Base-by-base conservation (phyloP, 768 basidiomycete species). In the Lactarius tabidus region DNA sequence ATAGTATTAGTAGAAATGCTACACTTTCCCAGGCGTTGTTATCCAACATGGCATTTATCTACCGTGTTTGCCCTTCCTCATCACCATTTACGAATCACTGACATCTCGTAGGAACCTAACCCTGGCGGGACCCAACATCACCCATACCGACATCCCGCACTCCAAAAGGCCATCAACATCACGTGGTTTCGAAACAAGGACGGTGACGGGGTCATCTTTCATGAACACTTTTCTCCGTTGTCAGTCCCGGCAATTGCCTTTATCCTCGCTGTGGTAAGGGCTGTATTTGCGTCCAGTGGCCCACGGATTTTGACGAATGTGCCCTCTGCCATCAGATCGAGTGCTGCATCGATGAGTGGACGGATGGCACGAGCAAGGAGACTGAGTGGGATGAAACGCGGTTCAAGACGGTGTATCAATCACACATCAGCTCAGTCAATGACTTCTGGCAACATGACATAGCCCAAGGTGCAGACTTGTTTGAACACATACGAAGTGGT, bases 311-410 rank as follows among this genome's bases (percentile, higher is more conserved):
- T 60, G 38, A 60, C 10, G 18, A 2, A 6, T 28, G 10, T 29
- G 14, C 10, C 33, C 33, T 14, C 23, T 9, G 1, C 59, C 45
- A 54, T 35, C 41, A 59, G 63, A 43, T 64, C n/a, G 52, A 64
- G 52, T 64, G 58, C 53, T 59, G 63, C 41, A 64, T 65, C 8
- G 41, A 52, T 23, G 64, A 65, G 35, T 65, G 64, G 64, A 39
- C 29, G 15, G 29, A 38, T 33, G 64, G 64, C 0, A 61, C 23
- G n/a, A n/a, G 17, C 10, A 41, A 10, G 31, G 38, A 31, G 12
- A 60, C 59, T 0, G 28, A 8, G 23, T 57, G 59, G 59, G 29
- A 57, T 10, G 54, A 61, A 26, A 20, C 1, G 12, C n/a, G 38
- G 59, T 65, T 38, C 43, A 48, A 38, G 28, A 1, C 4, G 0